Evolutionary conservation across 1,139 yeast species (phyloP), one percentile per base, ranked within the genome.

Genomic region (Candida smagusa): DNA sequence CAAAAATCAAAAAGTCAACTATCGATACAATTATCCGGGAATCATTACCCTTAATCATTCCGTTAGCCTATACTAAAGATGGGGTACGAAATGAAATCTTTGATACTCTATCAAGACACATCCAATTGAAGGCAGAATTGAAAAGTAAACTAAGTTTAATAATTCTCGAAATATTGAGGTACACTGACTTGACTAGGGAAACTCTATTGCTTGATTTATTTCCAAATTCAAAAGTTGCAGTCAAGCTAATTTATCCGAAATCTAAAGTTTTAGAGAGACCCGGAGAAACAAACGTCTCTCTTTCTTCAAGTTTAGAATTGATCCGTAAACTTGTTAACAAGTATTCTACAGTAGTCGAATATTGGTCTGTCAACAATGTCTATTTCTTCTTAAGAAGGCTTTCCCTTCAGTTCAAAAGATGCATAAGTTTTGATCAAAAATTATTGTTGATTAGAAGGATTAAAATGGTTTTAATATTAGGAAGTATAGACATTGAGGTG

Each of bases 51-150:
- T 42, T 55, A 12, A 44, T 52, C 39, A 54, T 77, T 1, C 70
- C 82, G 0, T 50, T 79, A 8, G 62, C 83, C 0, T 78, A 65
- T 45, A 53, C 75, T 0, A 55, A 54, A 9, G 59, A 62, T 21
- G 82, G 83, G 0, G 44, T 59, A 1, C 56, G 73, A 29, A 65
- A 65, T 36, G 56, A 58, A 1, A 53, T 76, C 0, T 68, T 65
- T 32, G 59, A 53, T 2, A 42, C 33, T 2, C 27, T 40, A 6
- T 32, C 41, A 3, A 8, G 21, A 6, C 12, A 34, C 1, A 34
- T 49, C 11, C 48, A 50, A 9, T 46, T 59, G 27, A 43, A 44
- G 28, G 34, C 40, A 12, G 58, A 59, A 27, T 35, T 58, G 5
- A 50, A 44, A 8, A 56, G 61, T 12, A 67, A 65, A 36, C 42